Percentiles rank a stretch among this genome's conserved stretches.
These are phyloP conservation scores for Sporothrix euskadiensis DNA, from an alignment of 2,329 filamentous ascomycete species.

Conservation along the genomic window DNA sequence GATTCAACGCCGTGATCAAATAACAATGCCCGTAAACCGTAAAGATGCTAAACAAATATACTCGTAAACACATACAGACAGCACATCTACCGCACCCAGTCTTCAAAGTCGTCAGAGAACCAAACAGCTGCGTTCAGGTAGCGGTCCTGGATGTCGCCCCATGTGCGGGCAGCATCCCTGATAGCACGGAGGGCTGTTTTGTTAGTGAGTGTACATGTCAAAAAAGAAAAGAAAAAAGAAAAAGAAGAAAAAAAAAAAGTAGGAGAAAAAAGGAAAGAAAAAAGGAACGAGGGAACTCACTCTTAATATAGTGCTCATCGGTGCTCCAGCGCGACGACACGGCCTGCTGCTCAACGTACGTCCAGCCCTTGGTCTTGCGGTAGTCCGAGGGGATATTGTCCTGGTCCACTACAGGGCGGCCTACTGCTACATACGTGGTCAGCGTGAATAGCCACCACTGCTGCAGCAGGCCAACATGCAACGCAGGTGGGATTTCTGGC, in stretches of 20 bases:
- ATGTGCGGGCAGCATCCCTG: conserved; percentile 71
- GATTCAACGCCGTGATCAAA: neutral
- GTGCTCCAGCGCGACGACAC: conserved; percentile 65
- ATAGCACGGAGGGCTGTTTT: conserved; percentile 66
- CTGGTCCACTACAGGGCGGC: conserved; percentile 71
- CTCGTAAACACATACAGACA: neutral
- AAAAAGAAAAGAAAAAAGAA: neutral
- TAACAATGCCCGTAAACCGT: neutral
- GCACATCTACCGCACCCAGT: conserved; percentile 52
- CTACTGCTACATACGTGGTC: conserved; percentile 72
- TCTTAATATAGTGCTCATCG: conserved; percentile 85
- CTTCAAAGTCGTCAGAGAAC: conserved; percentile 71
- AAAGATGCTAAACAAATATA: neutral
- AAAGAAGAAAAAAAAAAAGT: neutral
- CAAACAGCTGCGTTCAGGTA: conserved; percentile 69
- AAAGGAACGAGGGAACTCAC: conserved; percentile 44
- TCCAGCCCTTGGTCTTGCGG: conserved; percentile 70
- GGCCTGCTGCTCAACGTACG: conserved; percentile 70
- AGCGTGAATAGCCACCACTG: conserved; percentile 90
- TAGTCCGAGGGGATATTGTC: conserved; percentile 61
- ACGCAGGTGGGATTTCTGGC: conserved; percentile 70
- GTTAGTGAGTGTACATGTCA: neutral
- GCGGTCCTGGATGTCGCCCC: conserved; percentile 67
- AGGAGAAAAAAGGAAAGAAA: neutral
- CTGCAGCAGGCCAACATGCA: conserved; percentile 71